Percentiles rank a stretch among this genome's conserved stretches.
phyloP scores from a whole-genome alignment of 2,329 filamentous ascomycete species.

The Aspergillus pseudotamarii region DNA sequence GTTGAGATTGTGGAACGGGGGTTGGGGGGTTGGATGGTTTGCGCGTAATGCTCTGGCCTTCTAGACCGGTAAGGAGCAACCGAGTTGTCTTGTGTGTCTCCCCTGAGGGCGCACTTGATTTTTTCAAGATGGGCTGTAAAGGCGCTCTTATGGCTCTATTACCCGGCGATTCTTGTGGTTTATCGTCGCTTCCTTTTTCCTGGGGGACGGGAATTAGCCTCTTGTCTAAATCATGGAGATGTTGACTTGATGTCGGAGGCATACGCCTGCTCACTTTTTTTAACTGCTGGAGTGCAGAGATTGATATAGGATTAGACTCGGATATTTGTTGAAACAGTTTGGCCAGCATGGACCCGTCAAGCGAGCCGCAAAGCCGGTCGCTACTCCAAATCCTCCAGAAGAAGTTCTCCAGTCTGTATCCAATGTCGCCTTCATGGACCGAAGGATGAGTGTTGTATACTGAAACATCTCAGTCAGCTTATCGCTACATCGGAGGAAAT shows the following conservation, averaged over 20 bases:
- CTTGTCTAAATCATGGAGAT: not conserved
- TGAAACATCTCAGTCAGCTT: conserved; percentile 25
- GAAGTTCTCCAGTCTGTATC: conserved; percentile 53
- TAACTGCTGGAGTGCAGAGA: conserved; percentile 16
- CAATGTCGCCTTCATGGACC: conserved; percentile 43
- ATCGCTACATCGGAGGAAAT: conserved; percentile 7
- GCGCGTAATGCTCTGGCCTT: conserved; percentile 28
- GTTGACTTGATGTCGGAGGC: too few relatives aligned
- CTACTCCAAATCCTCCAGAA: conserved; percentile 58
- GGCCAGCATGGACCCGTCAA: conserved; percentile 45
- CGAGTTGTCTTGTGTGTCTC: conserved; percentile 35
- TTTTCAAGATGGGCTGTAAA: conserved; percentile 45
- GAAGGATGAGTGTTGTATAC: conserved; percentile 51
- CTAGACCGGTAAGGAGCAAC: conserved; percentile 31
- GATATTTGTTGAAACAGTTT: conserved; percentile 49
- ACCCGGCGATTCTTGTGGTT: conserved; percentile 1
- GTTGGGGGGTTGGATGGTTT: conserved; percentile 30
- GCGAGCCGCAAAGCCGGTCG: conserved; percentile 35
- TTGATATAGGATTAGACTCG: conserved; percentile 30
- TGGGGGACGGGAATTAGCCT: not conserved
- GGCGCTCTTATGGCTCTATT: conserved; percentile 13
- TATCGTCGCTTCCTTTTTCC: conserved; percentile 1
- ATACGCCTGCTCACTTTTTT: conserved; percentile 14
- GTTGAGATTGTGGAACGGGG: conserved; percentile 16
- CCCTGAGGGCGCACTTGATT: conserved; percentile 29